Conservation (phyloP, 495 filamentous ascomycete species). For the Aspergillus baeticus region DNA sequence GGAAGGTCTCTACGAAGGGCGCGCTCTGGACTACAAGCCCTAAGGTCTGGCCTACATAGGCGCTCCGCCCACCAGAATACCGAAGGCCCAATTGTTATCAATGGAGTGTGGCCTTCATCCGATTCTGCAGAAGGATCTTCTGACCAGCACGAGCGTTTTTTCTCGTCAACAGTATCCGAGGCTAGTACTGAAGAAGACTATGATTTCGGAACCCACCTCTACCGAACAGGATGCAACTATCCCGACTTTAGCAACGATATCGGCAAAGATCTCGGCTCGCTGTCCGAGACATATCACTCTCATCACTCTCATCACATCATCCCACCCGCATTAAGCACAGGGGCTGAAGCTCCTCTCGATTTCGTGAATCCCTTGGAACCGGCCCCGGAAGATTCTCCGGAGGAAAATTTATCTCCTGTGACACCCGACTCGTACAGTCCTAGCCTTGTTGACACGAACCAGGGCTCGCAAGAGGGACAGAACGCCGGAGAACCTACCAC, state of each 20-base stretch:
- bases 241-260: slow-evolving; percentile 5
- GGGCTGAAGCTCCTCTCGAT: background rate
- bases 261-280: slow-evolving; percentile 7
- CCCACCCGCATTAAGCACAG: background rate
- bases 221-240: slow-evolving; percentile 25
- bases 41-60: slow-evolving; percentile 28
- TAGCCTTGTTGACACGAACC: background rate
- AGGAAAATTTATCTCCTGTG: background rate
- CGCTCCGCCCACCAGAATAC: slow-evolving; percentile 14
- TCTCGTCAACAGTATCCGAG: slow-evolving; percentile 23
- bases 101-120: slow-evolving; percentile 14
- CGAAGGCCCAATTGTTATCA: background rate
- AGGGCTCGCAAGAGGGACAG: background rate
- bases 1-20: slow-evolving; percentile 33
- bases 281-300: too few relatives aligned
- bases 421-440: background rate
- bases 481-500: background rate
- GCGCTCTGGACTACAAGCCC: slow-evolving; percentile 30
- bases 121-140: slow-evolving; percentile 10
- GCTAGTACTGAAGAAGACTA: slow-evolving; percentile 34
- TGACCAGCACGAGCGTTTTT: slow-evolving; percentile 11
- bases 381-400: background rate
- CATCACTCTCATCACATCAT: background rate
- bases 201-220: slow-evolving; percentile 31
- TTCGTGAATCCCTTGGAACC: background rate